Evolutionary conservation across 139 green algal genomes (phyloP).

Genomic region (Chlorella sp.): DNA sequence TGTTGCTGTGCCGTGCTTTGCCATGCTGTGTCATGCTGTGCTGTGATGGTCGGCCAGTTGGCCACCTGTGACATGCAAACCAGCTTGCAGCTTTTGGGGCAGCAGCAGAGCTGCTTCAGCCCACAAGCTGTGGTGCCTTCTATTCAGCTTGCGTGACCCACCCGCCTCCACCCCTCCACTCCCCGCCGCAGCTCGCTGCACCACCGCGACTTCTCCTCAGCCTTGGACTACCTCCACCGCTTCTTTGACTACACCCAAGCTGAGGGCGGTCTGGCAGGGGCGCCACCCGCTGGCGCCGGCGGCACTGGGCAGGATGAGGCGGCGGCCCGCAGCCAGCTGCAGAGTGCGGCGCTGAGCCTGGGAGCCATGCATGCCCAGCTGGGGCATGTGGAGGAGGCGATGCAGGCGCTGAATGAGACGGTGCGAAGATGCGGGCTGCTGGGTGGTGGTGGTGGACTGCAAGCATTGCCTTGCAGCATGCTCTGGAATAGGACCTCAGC

Average conservation of each 20-base stretch:
- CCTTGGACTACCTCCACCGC: constrained; percentile 38
- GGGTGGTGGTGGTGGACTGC: not conserved
- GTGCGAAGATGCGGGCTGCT: constrained; percentile 14
- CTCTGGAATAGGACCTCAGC: too few species aligned
- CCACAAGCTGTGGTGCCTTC: too few species aligned
- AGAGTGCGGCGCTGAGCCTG: constrained; percentile 61
- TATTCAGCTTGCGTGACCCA: too few species aligned
- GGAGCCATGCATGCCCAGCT: constrained; percentile 55
- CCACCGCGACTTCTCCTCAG: constrained; percentile 24
- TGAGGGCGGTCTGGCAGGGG: not conserved
- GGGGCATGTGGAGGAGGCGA: constrained; percentile 60
- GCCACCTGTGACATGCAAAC: too few species aligned
- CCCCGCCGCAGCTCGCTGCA: constrained; percentile 5
- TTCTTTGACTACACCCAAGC: constrained; percentile 27
- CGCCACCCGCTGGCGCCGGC: not conserved
- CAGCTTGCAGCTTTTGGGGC: too few species aligned
- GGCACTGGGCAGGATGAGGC: not conserved
- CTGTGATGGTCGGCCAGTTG: too few species aligned
- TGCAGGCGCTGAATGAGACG: constrained; percentile 67
- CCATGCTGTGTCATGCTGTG: too few species aligned
- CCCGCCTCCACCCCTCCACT: not conserved
- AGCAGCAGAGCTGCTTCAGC: too few species aligned
- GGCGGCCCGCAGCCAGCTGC: constrained; percentile 38
- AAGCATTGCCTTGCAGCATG: too few species aligned
- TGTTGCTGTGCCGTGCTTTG: too few species aligned